phyloP scores from a whole-genome alignment of 2,329 filamentous ascomycete species.

The Apiospora koreana region DNA sequence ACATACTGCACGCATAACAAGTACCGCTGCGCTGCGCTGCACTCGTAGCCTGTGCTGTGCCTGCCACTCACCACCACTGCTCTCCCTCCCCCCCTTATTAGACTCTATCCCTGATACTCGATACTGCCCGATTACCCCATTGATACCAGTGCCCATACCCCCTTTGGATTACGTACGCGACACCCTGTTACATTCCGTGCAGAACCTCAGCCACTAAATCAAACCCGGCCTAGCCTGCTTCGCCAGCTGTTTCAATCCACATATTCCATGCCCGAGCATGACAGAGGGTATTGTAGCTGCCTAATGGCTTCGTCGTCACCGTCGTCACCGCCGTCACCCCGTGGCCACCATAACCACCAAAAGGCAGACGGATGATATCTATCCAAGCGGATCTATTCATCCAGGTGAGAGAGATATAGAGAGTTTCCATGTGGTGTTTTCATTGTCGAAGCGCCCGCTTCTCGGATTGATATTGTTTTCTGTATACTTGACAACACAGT shows the following conservation, averaged over 20 bases:
- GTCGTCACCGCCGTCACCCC: not conserved
- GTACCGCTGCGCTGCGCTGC: no score
- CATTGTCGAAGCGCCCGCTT: no score
- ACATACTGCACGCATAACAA: not conserved
- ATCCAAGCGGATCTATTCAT: no score
- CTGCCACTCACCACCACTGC: not conserved
- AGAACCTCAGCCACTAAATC: not conserved
- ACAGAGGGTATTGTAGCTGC: not conserved
- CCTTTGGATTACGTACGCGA: not conserved
- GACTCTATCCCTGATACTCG: not conserved
- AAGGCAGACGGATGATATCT: no score
- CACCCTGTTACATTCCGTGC: not conserved
- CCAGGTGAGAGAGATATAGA: no score
- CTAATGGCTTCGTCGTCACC: not conserved
- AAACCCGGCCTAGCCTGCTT: not conserved
- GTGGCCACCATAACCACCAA: not conserved
- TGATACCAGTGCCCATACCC: not conserved
- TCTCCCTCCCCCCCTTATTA: not conserved
- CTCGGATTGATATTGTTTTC: no score
- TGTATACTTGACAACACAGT: no score
- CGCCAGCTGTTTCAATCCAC: constrained; percentile 9
- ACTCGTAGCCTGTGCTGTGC: no score
- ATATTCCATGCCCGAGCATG: not conserved
- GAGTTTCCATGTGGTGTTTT: no score
- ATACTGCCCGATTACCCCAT: constrained; percentile 7